These are phyloP conservation scores for Cucumis melo DNA, from an alignment of 306 rosid genomes.

Conservation along the genomic window DNA sequence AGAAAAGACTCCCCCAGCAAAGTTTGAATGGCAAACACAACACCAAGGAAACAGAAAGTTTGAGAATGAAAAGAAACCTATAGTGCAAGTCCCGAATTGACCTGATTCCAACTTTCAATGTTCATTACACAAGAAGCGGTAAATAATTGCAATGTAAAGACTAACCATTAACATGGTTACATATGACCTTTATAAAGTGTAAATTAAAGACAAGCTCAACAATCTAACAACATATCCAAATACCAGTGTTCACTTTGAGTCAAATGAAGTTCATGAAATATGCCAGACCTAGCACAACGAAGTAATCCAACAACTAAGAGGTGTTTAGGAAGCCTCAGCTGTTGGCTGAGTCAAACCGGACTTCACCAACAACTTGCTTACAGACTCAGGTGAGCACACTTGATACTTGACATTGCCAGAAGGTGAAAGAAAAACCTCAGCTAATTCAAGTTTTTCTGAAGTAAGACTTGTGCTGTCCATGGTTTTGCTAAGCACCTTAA, in stretches of 20 bases:
- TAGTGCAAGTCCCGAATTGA: slow-evolving; percentile 7
- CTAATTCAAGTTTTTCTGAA: slow-evolving; percentile 32
- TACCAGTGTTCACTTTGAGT: neutral
- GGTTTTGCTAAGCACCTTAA: slow-evolving; percentile 34
- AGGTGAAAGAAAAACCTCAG: slow-evolving; percentile 25
- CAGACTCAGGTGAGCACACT: slow-evolving; percentile 20
- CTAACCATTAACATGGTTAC: neutral
- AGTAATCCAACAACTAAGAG: neutral
- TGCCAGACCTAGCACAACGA: neutral
- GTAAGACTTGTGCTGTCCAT: slow-evolving; percentile 38
- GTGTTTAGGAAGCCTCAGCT: slow-evolving; percentile 14
- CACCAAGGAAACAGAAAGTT: neutral
- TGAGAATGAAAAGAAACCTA: neutral
- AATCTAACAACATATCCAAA: neutral
- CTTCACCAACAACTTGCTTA: slow-evolving; percentile 24
- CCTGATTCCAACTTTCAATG: neutral
- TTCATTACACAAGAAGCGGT: neutral
- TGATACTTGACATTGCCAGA: slow-evolving; percentile 29
- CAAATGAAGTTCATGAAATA: neutral
- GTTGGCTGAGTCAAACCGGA: slow-evolving; percentile 26
- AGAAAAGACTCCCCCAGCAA: neutral
- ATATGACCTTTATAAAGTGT: neutral
- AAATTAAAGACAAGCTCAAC: neutral
- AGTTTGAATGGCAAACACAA: neutral
- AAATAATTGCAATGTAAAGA: neutral